Base-by-base conservation (phyloP, 2,329 filamentous ascomycete genomes). In the Colletotrichum cordylinicola region DNA sequence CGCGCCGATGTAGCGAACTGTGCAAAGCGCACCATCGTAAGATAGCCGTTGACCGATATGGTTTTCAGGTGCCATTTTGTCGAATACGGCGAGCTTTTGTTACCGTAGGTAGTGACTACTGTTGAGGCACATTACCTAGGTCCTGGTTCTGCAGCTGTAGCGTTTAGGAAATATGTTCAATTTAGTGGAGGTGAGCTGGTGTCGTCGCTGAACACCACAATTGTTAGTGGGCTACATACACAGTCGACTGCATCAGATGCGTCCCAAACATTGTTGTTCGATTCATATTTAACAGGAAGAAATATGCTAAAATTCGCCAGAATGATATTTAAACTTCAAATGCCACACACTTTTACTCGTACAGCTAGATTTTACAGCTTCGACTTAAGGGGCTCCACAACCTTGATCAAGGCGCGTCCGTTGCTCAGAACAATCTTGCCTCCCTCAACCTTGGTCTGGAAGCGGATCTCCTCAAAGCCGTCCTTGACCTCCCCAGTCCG, bases 341-440 rank as follows among this genome's bases (percentile, higher is more conserved):
- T 67, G 33, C 18, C 7, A 56, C 16, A 66, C 33, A 43, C 15
- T 43, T 9, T 58, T 21, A 16, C 55, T 16, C 60, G 15, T 21
- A 39, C 24, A 71, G 15, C 24, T 56, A n/a, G 43, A 2, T 35
- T 64, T 87, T 86, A 94, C 83, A 94, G 85, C 87, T 93, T 94
- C 84, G 89, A 91, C 87, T 91, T 91, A 62, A 85, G 83, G 9
- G 86, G 82, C 18, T 82, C 90, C 67, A 89, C 89, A 74, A 91
- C 87, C 89, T 91, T 95, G 81, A 98, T 91, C 82, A 96, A 84
- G 31, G 95, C 95, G 74, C 95, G 89, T 6, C 96, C 96, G 84
- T 98, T 98, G 86, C 93, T 97, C 85, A 98, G 87, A 77, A 95
- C 95, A 21, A 96, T 92, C 89, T 97, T 98, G 37, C 94, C 95